Evolutionary conservation across 345 rosid genomes (phyloP), one percentile per base, ranked within the genome.

Genomic region (Eucalyptus dawsonii): DNA sequence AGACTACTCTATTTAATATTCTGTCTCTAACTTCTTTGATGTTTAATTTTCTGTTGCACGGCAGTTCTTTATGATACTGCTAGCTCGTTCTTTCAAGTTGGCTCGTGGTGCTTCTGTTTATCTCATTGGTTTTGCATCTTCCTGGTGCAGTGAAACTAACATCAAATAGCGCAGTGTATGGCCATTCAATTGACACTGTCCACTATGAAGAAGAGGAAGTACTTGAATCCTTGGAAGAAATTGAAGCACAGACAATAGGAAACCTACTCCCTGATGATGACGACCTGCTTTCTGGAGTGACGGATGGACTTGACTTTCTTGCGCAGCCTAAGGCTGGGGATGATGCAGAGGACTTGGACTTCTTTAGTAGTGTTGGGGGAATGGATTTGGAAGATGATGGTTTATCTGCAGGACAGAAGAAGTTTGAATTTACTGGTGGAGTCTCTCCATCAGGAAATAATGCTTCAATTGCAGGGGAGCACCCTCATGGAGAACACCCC

Each of bases 201-300:
- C 88, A 92, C 86, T 90, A 89, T 40, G 93, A 94, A 56, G 95
- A 92, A 92, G 94, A 93, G 85, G 94, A 91, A 88, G 92, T 92
- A 87, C 89, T 93, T 76, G 94, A 93, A 90, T 93, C 95, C 45
- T 91, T 94, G 88, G 93, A 95, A 91, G 95, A 95, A 90, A 89
- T 94, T 86, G 96, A 95, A 92, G 95, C 96, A 13, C 96, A 92
- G 90, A 94, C 96, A 86, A 94, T 94, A 34, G 97, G 95, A 50
- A 94, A 95, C 88, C 97, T 96, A 90, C 98, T 96, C 29, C 98
- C 98, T 6, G 88, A 87, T 88, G 96, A 95, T 6, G 98, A 95
- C 58, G 98, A 95, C 65, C 90, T 96, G 90, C 94, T 96, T 91
- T 91, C 93, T 62, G 97, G 95, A 62, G 91, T 96, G 89, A 93